Base-by-base conservation (phyloP, 805 yeast species). In the Zygosaccharomyces gambellarensis region DNA sequence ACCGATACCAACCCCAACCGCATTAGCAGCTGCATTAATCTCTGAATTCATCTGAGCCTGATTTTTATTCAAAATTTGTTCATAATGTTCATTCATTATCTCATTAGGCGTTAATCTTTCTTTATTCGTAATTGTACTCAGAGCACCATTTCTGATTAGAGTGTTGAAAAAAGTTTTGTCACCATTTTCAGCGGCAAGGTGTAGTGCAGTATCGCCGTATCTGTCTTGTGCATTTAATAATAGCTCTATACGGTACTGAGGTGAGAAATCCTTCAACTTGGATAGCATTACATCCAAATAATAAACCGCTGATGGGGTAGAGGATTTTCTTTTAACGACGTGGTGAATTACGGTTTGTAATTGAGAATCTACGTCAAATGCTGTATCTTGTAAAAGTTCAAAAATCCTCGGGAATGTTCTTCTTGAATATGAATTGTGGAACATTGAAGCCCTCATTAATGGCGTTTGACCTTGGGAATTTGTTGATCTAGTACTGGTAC, bases 191-290 rank as follows among this genome's bases (percentile, higher is more conserved):
- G 90, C 95, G 54, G 81, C 87, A 52, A 88, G 69, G 64, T 94
- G 99, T 39, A 95, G 73, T 0, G 97, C 95, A 0, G 99, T 89
- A 68, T 90, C 87, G 0, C 97, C 96, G 36, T 85, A 82, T 2
- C 71, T 70, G 59, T 90, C 96, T 54, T 81, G 87, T 51, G 81
- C 83, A 61, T 85, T 84, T 28, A 65, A 45, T 21, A 65, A 82
- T 47, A 78, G 75, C 32, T 77, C 78, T 34, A 85, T 70, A 52
- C 85, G 71, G 54, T 85, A 84, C 51, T 77, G 73, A 9, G 85
- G 78, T 46, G 81, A 82, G 25, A 75, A 73, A 54, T 83, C 85
- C 2, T 86, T 77, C 39, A 90, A 70, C 65, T 86, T 89, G 25
- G 85, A 83, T 55, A 92, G 73, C 36, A 90, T 70, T 10, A 82